Percentiles rank a stretch among this genome's conserved stretches.
Conservation (phyloP, 2,329 filamentous ascomycete genomes). For the Claviceps sp. region DNA sequence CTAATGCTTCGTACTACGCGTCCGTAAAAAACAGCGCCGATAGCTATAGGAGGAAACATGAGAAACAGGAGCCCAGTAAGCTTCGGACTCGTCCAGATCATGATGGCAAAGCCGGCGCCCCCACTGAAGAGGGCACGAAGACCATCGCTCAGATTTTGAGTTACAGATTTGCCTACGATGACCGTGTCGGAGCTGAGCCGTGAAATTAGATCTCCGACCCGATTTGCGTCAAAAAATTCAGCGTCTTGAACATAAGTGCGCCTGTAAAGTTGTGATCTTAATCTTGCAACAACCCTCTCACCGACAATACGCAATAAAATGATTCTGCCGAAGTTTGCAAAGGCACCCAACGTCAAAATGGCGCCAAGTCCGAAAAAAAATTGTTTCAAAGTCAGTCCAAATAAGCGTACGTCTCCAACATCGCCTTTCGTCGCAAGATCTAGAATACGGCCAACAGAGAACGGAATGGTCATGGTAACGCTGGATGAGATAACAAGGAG, state of each 20-base stretch:
- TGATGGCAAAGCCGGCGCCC: constrained; percentile 75
- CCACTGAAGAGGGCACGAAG: constrained; percentile 82
- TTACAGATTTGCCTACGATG: constrained; percentile 96
- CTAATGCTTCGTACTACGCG: constrained; percentile 79
- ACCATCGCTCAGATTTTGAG: constrained; percentile 95
- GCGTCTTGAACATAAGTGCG: constrained; percentile 94
- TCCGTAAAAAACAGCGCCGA: constrained; percentile 86
- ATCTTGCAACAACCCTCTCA: constrained; percentile 80
- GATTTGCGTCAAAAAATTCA: constrained; percentile 96
- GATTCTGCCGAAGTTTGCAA: constrained; percentile 86
- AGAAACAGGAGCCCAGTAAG: constrained; percentile 75
- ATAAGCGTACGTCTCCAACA: constrained; percentile 54
- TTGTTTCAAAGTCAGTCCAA: constrained; percentile 72
- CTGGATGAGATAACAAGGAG: constrained; percentile 80
- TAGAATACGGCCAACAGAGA: constrained; percentile 90
- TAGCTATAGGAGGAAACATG: constrained; percentile 80
- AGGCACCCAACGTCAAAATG: constrained; percentile 70
- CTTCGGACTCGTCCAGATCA: constrained; percentile 91
- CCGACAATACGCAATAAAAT: constrained; percentile 88
- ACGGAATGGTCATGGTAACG: constrained; percentile 92
- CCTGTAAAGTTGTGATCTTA: constrained; percentile 81
- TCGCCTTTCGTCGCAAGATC: constrained; percentile 72
- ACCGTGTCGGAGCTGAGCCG: constrained; percentile 91
- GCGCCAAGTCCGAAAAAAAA: constrained; percentile 74
- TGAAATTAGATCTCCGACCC: constrained; percentile 91